These are phyloP conservation scores for Lachancea quebecensis DNA, from an alignment of 805 yeast species.

Conservation along the genomic window DNA sequence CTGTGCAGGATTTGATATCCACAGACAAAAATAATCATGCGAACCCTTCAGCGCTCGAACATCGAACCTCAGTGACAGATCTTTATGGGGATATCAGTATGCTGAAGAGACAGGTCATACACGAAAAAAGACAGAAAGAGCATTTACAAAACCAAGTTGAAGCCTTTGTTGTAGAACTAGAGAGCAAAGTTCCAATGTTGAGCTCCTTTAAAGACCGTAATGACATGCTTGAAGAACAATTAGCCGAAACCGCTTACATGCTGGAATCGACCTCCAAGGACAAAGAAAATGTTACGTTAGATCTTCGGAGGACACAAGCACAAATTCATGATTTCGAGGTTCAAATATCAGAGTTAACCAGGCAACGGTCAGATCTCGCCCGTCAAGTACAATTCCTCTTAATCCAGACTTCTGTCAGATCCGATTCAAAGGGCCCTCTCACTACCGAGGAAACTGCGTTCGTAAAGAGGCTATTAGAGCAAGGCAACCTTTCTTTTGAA, in stretches of 20 bases:
- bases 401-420: slow-evolving; percentile 54
- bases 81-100: slow-evolving; percentile 57
- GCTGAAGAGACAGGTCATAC: slow-evolving; percentile 56
- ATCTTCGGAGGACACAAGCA: slow-evolving; percentile 16
- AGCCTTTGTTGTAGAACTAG: slow-evolving; percentile 66
- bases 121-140: slow-evolving; percentile 66
- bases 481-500: slow-evolving; percentile 31
- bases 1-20: slow-evolving; percentile 38
- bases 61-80: slow-evolving; percentile 5
- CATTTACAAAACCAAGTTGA: slow-evolving; percentile 65
- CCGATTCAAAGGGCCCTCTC: slow-evolving; percentile 52
- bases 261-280: slow-evolving; percentile 50
- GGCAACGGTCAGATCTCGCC: slow-evolving; percentile 65
- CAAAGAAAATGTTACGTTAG: slow-evolving; percentile 33
- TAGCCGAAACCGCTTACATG: slow-evolving; percentile 47
- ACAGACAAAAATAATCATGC: slow-evolving; percentile 9
- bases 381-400: slow-evolving; percentile 74
- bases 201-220: slow-evolving; percentile 59
- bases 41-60: slow-evolving; percentile 8
- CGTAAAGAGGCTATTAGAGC: slow-evolving; percentile 43
- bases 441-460: slow-evolving; percentile 58
- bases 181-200: slow-evolving; percentile 69
- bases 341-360: slow-evolving; percentile 39
- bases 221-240: slow-evolving; percentile 46
- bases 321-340: slow-evolving; percentile 30